Conservation (phyloP, 257 asterid genomes). For the Paulownia fortunei region DNA sequence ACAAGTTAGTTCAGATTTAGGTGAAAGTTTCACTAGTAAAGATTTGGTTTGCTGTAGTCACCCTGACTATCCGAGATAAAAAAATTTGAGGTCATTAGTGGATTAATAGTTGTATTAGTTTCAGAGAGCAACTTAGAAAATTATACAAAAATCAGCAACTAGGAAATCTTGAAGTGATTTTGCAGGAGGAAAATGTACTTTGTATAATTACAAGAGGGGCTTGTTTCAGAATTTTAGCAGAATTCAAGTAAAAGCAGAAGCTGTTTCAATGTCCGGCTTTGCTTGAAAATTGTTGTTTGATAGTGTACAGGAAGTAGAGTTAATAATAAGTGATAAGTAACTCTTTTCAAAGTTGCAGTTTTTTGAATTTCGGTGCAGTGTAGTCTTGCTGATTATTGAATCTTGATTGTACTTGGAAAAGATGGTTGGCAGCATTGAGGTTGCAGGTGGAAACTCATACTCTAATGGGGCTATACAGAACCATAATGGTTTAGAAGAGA, state of each 20-base stretch:
- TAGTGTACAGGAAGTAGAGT: background rate
- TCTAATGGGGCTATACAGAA: conserved; percentile 54
- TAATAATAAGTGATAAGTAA: background rate
- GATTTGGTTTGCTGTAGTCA: too few species aligned
- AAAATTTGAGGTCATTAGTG: conserved; percentile 32
- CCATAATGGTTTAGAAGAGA: conserved; percentile 60
- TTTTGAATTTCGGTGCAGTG: conserved; percentile 8
- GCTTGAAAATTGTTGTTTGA: too few species aligned
- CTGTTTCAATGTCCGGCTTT: too few species aligned
- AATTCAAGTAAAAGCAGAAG: background rate
- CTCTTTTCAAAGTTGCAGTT: background rate
- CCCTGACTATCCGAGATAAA: too few species aligned
- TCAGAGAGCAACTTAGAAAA: too few species aligned
- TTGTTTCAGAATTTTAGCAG: background rate
- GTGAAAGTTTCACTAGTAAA: conserved; percentile 57
- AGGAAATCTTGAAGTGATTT: too few species aligned
- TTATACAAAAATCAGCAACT: too few species aligned
- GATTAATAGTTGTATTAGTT: too few species aligned
- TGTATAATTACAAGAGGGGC: too few species aligned
- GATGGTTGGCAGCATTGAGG: conserved; percentile 84
- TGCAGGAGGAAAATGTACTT: too few species aligned
- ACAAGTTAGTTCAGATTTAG: conserved; percentile 59
- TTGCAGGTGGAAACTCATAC: conserved; percentile 34
- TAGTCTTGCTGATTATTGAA: conserved; percentile 29
- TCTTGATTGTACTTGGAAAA: conserved; percentile 36